Conservation (phyloP, 352 stramenopile species). For the Globisporangium radiosum region DNA sequence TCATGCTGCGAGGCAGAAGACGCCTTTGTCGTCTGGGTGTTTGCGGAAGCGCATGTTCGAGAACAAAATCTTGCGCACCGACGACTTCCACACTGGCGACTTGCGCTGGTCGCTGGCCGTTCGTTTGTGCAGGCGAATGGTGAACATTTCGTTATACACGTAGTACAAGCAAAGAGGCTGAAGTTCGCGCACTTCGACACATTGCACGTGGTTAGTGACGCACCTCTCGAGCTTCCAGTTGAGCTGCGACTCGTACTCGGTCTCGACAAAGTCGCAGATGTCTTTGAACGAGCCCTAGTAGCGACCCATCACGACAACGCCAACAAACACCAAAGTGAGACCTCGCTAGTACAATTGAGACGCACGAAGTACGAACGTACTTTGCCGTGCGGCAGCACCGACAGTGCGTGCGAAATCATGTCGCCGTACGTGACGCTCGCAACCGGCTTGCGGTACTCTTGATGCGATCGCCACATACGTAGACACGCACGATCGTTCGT, state of each 20-base stretch:
- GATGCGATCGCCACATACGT: no score
- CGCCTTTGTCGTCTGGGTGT: conserved; percentile 57
- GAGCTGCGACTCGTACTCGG: conserved; percentile 78
- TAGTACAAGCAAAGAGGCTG: not conserved
- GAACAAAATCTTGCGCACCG: conserved; percentile 87
- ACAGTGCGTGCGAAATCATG: conserved; percentile 86
- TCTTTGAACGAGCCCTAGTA: conserved; percentile 79
- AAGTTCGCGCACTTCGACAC: no score
- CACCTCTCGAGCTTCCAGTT: conserved; percentile 89
- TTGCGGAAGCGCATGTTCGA: conserved; percentile 83
- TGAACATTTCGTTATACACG: no score
- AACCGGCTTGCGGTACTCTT: conserved; percentile 76
- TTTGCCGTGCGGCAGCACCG: conserved; percentile 52
- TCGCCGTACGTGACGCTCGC: conserved; percentile 82
- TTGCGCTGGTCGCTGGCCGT: conserved; percentile 65
- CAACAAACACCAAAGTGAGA: no score
- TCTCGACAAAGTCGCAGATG: conserved; percentile 87
- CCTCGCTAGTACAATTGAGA: not conserved
- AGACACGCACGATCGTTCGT: not conserved
- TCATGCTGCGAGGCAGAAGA: conserved; percentile 68
- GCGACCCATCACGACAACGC: not conserved
- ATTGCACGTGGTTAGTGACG: not conserved
- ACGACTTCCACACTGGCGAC: conserved; percentile 86
- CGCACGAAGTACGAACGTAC: conserved; percentile 20
- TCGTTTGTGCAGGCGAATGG: no score